Conservation (phyloP, 805 yeast genomes). For the Lachancea sp. region DNA sequence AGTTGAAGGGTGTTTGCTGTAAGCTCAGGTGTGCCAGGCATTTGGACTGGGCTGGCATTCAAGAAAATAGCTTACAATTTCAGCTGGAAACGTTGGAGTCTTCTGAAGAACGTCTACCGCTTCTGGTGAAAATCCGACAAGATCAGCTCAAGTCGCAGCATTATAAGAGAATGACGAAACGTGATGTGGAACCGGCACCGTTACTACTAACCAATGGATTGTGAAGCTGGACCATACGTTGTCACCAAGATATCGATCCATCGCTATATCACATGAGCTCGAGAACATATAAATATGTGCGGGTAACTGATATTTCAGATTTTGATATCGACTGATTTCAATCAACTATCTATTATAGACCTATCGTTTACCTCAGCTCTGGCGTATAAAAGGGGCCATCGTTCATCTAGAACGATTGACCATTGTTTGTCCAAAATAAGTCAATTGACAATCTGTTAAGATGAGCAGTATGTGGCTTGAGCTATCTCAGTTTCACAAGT, state of each 20-base stretch:
- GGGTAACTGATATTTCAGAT: background rate
- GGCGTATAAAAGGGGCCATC: background rate
- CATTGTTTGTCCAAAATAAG: background rate
- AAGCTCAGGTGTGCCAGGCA: constrained; percentile 26
- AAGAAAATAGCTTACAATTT: constrained; percentile 18
- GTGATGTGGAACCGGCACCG: background rate
- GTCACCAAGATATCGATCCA: too few relatives aligned
- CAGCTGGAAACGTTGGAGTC: constrained; percentile 23
- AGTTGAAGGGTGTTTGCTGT: constrained; percentile 22
- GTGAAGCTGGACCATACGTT: too few relatives aligned
- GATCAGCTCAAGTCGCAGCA: constrained; percentile 26
- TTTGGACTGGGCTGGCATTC: constrained; percentile 27
- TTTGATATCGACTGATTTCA: background rate
- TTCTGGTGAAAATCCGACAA: constrained; percentile 23
- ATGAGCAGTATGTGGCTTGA: constrained; percentile 1
- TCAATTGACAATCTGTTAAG: background rate
- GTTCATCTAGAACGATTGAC: background rate
- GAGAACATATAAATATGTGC: too few relatives aligned
- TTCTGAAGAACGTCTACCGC: constrained; percentile 19
- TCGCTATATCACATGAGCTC: too few relatives aligned
- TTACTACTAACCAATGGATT: background rate
- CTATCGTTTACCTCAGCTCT: background rate
- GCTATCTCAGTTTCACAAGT: too few relatives aligned
- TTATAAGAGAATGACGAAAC: constrained; percentile 15
- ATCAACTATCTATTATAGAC: too few relatives aligned